Conservation (phyloP, 129 eudicot species). For the Flaveria bidentis region DNA sequence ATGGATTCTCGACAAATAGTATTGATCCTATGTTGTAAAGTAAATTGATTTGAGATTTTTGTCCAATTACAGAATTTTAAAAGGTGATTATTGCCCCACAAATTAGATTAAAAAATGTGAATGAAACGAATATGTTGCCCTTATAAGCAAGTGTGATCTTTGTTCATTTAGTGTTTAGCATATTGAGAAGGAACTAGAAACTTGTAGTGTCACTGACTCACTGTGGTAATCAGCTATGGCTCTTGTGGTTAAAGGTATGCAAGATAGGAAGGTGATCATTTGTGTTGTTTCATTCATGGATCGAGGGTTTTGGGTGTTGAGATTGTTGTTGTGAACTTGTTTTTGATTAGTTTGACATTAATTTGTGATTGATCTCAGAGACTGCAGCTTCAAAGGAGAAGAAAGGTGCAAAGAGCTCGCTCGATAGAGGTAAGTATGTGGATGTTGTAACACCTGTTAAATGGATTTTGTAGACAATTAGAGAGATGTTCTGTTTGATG, state of each 20-base stretch:
- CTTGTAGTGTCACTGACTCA: not conserved
- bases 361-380: slow-evolving; percentile 34
- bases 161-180: slow-evolving; percentile 27
- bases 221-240: slow-evolving; percentile 15
- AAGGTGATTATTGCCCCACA: slow-evolving; percentile 28
- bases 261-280: slow-evolving; percentile 8
- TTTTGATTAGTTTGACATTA: not conserved
- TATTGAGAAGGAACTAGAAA: slow-evolving; percentile 31
- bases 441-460: not conserved
- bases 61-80: slow-evolving; percentile 15
- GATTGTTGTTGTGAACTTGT: not conserved
- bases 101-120: slow-evolving; percentile 16
- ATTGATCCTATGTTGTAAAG: slow-evolving; percentile 19
- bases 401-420: slow-evolving; percentile 46
- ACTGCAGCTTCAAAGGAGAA: slow-evolving; percentile 37
- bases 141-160: slow-evolving; percentile 22
- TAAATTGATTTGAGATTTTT: not conserved
- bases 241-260: slow-evolving; percentile 33
- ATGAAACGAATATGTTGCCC: slow-evolving; percentile 11
- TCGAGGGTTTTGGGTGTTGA: not conserved
- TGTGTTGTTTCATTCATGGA: not conserved
- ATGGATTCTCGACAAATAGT: slow-evolving; percentile 18
- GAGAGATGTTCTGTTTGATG: not conserved
- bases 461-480: not conserved
- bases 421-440: slow-evolving; percentile 61